A percentile compares a stretch with the other conserved stretches of the same genome.
These are phyloP conservation scores for Lobosporangium transversale DNA, from an alignment of 192 early-diverging fungal species.

Conservation along the genomic window DNA sequence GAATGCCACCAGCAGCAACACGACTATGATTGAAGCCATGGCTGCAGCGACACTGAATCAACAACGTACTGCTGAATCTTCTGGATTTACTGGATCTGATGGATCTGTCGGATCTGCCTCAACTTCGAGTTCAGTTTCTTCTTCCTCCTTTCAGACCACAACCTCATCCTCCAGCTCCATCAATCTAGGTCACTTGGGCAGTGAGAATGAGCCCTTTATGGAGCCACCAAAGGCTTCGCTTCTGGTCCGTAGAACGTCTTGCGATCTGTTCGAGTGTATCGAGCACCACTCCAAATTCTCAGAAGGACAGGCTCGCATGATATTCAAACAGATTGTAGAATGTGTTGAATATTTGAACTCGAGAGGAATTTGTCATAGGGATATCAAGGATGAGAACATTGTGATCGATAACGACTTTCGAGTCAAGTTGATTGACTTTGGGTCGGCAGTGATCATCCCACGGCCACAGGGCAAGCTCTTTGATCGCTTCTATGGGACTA, in stretches of 20 bases:
- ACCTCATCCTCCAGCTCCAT: slow-evolving; percentile 16
- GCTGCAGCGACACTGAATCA: slow-evolving; percentile 36
- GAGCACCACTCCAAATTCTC: slow-evolving; percentile 65
- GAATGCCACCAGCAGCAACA: slow-evolving; percentile 22
- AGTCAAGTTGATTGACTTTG: slow-evolving; percentile 79
- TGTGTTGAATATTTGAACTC: slow-evolving; percentile 61
- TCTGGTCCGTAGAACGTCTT: slow-evolving; percentile 62
- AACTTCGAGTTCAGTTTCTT: slow-evolving; percentile 15
- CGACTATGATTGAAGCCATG: slow-evolving; percentile 43
- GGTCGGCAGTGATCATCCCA: slow-evolving; percentile 65
- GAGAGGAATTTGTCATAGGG: slow-evolving; percentile 65
- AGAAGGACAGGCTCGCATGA: slow-evolving; percentile 62
- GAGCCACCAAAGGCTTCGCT: slow-evolving; percentile 51
- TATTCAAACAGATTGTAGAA: slow-evolving; percentile 68
- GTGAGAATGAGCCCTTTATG: slow-evolving; percentile 16
- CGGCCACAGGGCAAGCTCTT: slow-evolving; percentile 55
- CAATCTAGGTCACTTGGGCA: slow-evolving; percentile 25
- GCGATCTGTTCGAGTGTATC: slow-evolving; percentile 76
- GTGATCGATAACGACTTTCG: slow-evolving; percentile 66
- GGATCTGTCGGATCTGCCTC: slow-evolving; percentile 17
- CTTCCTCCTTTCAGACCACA: slow-evolving; percentile 3
- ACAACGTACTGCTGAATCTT: not conserved
- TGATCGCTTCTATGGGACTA: slow-evolving; percentile 70
- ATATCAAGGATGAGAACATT: slow-evolving; percentile 78
- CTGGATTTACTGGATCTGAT: too few relatives aligned